phyloP scores from a whole-genome alignment of 2,329 filamentous ascomycete species.

The Cladobotryum protrusum region DNA sequence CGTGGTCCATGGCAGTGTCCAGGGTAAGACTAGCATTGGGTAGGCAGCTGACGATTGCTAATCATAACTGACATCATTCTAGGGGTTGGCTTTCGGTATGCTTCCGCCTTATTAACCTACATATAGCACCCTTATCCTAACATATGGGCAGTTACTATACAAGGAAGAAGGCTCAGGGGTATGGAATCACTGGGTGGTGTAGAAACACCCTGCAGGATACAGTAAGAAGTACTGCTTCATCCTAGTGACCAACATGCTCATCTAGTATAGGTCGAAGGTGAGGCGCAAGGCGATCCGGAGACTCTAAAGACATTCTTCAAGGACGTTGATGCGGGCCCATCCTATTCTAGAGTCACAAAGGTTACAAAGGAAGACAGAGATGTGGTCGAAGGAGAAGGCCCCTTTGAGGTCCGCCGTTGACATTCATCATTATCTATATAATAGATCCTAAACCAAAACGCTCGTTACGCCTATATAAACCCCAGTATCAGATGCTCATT shows the following conservation, averaged over 20 bases:
- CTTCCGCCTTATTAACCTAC: background rate
- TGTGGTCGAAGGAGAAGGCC: slow-evolving; percentile 58
- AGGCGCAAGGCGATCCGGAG: slow-evolving; percentile 70
- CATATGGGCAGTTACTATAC: slow-evolving; percentile 44
- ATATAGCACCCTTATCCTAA: background rate
- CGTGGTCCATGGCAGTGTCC: slow-evolving; percentile 56
- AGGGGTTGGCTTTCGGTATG: slow-evolving; percentile 53
- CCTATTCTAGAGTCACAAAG: slow-evolving; percentile 64
- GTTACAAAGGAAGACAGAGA: slow-evolving; percentile 65
- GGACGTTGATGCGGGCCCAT: slow-evolving; percentile 69
- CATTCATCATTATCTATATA: background rate
- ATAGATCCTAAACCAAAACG: background rate
- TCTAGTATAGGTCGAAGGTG: slow-evolving; percentile 68
- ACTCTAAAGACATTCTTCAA: slow-evolving; percentile 64
- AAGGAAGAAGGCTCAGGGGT: slow-evolving; percentile 42
- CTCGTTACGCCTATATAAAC: background rate
- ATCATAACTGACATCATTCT: slow-evolving; percentile 21
- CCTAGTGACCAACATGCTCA: background rate
- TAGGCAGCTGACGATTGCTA: background rate
- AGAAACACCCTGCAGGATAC: slow-evolving; percentile 52
- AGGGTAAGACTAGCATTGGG: slow-evolving; percentile 45
- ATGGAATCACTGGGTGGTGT: slow-evolving; percentile 55
- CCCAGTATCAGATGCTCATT: background rate
- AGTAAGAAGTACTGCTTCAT: slow-evolving; percentile 27
- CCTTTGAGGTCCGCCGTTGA: slow-evolving; percentile 52